These are phyloP conservation scores for Escovopsis sp. DNA, from an alignment of 2,329 filamentous ascomycete species.

Conservation along the genomic window DNA sequence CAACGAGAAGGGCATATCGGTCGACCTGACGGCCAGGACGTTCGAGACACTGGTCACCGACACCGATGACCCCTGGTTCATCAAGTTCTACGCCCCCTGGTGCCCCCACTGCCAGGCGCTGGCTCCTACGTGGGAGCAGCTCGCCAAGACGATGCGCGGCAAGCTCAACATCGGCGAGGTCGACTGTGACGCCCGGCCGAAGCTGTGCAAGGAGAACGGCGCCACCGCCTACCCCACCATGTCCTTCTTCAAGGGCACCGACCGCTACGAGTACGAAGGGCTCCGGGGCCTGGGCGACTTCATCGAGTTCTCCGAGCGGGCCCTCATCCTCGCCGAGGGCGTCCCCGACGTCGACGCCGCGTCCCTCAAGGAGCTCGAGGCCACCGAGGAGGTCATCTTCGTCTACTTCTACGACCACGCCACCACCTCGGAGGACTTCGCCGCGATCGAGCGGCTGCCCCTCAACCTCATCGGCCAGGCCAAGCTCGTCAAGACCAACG, in stretches of 20 bases:
- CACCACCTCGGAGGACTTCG: constrained; percentile 83
- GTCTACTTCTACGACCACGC: constrained; percentile 96
- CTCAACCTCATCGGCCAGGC: constrained; percentile 82
- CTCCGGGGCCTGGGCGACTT: constrained; percentile 86
- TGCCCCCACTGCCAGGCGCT: constrained; percentile 90
- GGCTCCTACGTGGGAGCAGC: constrained; percentile 75
- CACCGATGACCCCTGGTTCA: constrained; percentile 86
- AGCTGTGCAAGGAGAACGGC: constrained; percentile 82
- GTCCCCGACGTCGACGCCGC: constrained; percentile 67
- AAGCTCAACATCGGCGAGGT: constrained; percentile 88
- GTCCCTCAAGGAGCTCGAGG: constrained; percentile 66
- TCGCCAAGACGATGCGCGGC: constrained; percentile 82
- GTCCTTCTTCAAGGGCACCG: constrained; percentile 80
- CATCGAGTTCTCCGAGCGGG: constrained; percentile 72
- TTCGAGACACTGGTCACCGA: constrained; percentile 79
- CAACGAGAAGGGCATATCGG: constrained; percentile 62
- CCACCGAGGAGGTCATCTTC: constrained; percentile 91
- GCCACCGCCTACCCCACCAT: constrained; percentile 76
- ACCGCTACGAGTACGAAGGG: constrained; percentile 85
- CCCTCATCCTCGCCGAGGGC: constrained; percentile 59
- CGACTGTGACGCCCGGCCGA: constrained; percentile 74
- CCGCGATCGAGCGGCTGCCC: constrained; percentile 70
- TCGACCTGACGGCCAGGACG: constrained; percentile 63
- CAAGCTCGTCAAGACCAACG: constrained; percentile 81
- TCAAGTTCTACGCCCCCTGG: constrained; percentile 98